Evolutionary conservation across 2,329 filamentous ascomycete genomes (phyloP), one percentile per base, ranked within the genome.

Genomic region (Monascus ruber): DNA sequence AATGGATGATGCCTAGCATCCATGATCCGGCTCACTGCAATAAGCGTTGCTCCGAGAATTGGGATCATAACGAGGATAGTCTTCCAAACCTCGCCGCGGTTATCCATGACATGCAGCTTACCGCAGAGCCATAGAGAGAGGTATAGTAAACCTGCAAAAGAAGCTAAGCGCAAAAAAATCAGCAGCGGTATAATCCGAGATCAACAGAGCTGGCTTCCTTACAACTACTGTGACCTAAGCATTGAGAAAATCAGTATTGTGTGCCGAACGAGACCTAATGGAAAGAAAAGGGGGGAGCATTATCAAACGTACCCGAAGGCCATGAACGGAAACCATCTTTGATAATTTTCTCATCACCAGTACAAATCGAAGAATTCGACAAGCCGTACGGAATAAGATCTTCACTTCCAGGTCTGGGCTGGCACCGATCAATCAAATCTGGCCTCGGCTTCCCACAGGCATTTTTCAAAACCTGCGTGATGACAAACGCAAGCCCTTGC

Each of bases 1-100:
- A 78, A 77, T 0, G 74, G 73, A 47, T 78, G 74, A 42, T 78
- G 74, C 10, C 74, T 67, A 24, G 73, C 73, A 47, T 78, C 74
- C 74, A 77, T 77, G 41, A 77, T 77, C 34, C 74, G 69, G 9
- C 70, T 71, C 31, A 72, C 69, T 5, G 74, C 71, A 38, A 78
- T 65, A 33, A 77, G 63, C 7, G 66, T 64, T 11, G 74, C 74
- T 24, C 63, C 72, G 10, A 78, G 62, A 6, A 67, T 63, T 1
- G 74, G 74, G 4, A 72, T 58, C 43, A 75, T 58, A 31, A 76
- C 66, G 24, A 77, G 51, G 40, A 76, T 65, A 2, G 70, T 59
- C 50, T 76, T 76, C 74, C 74, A 78, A 10, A 74, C 72, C 51
- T 77, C 74, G 27, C 74, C 74, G 43, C 71, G 71, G 39, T 73